phyloP scores from a whole-genome alignment of 164 flowering plant genomes.

The Cinnamomum chago region DNA sequence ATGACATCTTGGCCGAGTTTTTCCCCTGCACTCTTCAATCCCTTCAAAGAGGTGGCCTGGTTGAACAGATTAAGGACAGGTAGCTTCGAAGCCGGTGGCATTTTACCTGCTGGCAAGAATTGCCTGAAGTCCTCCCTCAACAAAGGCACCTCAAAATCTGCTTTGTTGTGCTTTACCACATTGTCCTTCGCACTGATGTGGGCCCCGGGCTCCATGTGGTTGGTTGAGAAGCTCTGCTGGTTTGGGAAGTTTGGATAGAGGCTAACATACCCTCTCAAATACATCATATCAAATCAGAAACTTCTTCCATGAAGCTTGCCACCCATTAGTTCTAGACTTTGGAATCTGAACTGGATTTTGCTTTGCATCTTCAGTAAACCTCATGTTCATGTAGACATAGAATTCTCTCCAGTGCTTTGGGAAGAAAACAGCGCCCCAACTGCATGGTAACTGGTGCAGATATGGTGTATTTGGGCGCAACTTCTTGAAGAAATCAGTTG shows the following conservation, averaged over 20 bases:
- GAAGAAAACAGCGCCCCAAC: constrained; percentile 99
- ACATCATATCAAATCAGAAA: constrained; percentile 94
- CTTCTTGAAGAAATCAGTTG: constrained; percentile 72
- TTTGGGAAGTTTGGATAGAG: constrained; percentile 92
- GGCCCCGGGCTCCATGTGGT: constrained; percentile 98
- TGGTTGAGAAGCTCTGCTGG: constrained; percentile 90
- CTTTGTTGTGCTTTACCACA: constrained; percentile 60
- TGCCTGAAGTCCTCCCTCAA: constrained; percentile 54
- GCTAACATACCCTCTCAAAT: constrained; percentile 82
- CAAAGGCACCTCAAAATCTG: constrained; percentile 80
- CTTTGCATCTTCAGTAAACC: constrained; percentile 88
- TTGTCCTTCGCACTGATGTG: constrained; percentile 88
- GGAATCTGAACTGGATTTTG: constrained; percentile 93
- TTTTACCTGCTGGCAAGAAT: constrained; percentile 58
- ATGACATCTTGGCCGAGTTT: constrained; percentile 85
- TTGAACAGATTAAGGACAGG: constrained; percentile 87
- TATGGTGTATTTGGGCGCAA: constrained; percentile 95
- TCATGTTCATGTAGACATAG: constrained; percentile 95
- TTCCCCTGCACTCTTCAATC: constrained; percentile 89
- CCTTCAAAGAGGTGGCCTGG: constrained; percentile 74
- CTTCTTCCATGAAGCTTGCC: constrained; percentile 99
- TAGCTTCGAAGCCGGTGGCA: constrained; percentile 81
- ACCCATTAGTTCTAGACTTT: constrained; percentile 85
- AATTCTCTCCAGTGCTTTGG: constrained; percentile 97
- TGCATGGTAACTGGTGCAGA: constrained; percentile 95